Base-by-base conservation (phyloP, 2,329 filamentous ascomycete genomes). In the Botrytis paeoniae region DNA sequence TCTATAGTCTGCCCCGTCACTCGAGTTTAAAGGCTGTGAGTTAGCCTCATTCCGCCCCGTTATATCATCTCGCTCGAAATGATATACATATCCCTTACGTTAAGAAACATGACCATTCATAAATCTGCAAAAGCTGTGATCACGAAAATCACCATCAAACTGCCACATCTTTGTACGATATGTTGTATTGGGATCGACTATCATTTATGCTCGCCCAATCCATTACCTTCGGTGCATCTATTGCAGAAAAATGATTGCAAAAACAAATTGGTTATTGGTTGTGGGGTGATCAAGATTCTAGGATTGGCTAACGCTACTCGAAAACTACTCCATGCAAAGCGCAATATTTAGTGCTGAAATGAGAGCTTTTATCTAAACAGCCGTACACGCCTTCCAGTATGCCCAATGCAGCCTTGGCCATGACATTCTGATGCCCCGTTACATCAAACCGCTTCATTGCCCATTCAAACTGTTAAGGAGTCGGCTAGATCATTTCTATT, bases 391-490 rank as follows among this genome's bases (percentile, higher is more conserved):
- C 87, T 74, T 84, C 84, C 14, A 90, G 80, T 1, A 90, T 86
- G 16, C 86, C 85, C 35, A 87, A 81, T 0, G 87, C 88, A 3
- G 86, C 83, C 63, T 83, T 85, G 5, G 87, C 87, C 29, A 89
- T 83, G 1, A 82, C 81, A 74, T 89, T 90, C 43, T 85, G 83
- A 43, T 82, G 82, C 20, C 84, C 83, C 83, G 90, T 89, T 59
- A 83, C 85, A 70, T 86, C 83, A 75, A 90, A 89, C 6, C 88
- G 84, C 76, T 89, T 85, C 74, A 88, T 85, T 2, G 86, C 86
- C 87, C 87, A 89, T 61, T 86, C 84, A 75, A 89, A 89, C 75
- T 89, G 87, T 77, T 87, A 86, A 85, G 84, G 86, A 84, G 35
- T 82, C 81, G 5, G 83, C 80, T 0, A 86, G 80, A 45, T 86